These are phyloP conservation scores for Porphyra umbilicalis DNA, from an alignment of 31 red algal genomes.

Conservation along the genomic window DNA sequence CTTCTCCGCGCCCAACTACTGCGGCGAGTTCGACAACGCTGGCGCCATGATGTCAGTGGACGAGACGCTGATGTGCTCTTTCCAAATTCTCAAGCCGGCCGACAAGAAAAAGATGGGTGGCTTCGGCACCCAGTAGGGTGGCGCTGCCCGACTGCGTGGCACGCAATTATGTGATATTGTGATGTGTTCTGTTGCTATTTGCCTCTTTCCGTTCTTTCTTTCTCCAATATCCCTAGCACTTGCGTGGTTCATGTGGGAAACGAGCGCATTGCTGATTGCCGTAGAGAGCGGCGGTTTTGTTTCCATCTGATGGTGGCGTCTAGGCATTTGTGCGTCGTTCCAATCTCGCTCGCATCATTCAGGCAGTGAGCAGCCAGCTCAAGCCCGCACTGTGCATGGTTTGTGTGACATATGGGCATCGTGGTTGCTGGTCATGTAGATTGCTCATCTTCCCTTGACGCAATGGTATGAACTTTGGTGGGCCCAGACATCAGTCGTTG, in stretches of 20 bases:
- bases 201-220: neutral
- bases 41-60: constrained; percentile 98
- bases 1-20: constrained; percentile 99
- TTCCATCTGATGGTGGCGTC: too few relatives aligned
- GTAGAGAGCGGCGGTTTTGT: too few relatives aligned
- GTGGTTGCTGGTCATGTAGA: too few relatives aligned
- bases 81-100: constrained; percentile 97
- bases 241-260: neutral
- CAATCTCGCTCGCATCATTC: too few relatives aligned
- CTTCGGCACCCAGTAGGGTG: neutral
- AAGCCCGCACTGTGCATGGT: too few relatives aligned
- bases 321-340: too few relatives aligned
- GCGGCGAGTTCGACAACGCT: constrained; percentile 95
- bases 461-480: too few relatives aligned
- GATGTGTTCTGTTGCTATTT: neutral
- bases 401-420: too few relatives aligned
- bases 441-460: too few relatives aligned
- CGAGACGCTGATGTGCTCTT: constrained; percentile 98
- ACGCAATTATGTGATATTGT: neutral
- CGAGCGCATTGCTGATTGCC: too few relatives aligned
- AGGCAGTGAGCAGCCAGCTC: too few relatives aligned
- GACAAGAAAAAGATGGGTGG: constrained; percentile 31
- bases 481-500: too few relatives aligned
- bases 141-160: neutral
- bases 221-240: neutral